Percentiles rank a stretch among this genome's conserved stretches.
Evolutionary conservation across 257 asterid genomes (phyloP).

Genomic region (Fraxinus cuspidata): DNA sequence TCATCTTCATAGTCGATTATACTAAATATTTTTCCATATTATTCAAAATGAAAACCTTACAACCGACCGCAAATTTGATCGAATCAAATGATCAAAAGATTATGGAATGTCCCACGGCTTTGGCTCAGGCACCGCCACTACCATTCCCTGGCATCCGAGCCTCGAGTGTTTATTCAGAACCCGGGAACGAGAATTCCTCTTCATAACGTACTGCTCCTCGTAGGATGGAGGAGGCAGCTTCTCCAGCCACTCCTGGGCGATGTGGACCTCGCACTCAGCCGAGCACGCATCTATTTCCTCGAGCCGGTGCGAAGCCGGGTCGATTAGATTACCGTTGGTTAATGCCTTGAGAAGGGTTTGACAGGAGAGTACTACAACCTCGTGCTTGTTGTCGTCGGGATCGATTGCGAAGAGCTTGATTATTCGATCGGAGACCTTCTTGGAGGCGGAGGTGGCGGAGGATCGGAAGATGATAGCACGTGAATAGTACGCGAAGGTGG

Average conservation of each 20-base stretch:
- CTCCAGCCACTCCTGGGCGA: too few species aligned
- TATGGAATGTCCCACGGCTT: constrained; percentile 3
- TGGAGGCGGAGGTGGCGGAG: constrained; percentile 43
- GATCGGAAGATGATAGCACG: constrained; percentile 35
- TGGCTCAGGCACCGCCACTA: constrained; percentile 31
- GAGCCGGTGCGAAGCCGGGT: constrained; percentile 47
- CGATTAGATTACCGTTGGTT: constrained; percentile 68
- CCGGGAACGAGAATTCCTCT: constrained; percentile 55
- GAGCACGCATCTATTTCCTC: too few species aligned
- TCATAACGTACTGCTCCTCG: not conserved
- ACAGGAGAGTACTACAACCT: constrained; percentile 66
- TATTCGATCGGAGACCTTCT: constrained; percentile 85
- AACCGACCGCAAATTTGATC: too few species aligned
- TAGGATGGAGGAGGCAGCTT: not conserved
- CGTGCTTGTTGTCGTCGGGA: constrained; percentile 67
- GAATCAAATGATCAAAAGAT: not conserved
- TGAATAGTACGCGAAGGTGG: constrained; percentile 37
- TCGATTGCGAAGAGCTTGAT: constrained; percentile 78
- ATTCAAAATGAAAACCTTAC: constrained; percentile 28
- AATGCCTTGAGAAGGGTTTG: constrained; percentile 86
- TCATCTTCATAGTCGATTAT: constrained; percentile 24
- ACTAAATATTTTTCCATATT: constrained; percentile 32
- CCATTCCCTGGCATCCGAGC: constrained; percentile 24
- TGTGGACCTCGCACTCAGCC: too few species aligned
- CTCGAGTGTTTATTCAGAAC: constrained; percentile 1